phyloP scores from a whole-genome alignment of 2,329 filamentous ascomycete species.

The Alternaria panax region DNA sequence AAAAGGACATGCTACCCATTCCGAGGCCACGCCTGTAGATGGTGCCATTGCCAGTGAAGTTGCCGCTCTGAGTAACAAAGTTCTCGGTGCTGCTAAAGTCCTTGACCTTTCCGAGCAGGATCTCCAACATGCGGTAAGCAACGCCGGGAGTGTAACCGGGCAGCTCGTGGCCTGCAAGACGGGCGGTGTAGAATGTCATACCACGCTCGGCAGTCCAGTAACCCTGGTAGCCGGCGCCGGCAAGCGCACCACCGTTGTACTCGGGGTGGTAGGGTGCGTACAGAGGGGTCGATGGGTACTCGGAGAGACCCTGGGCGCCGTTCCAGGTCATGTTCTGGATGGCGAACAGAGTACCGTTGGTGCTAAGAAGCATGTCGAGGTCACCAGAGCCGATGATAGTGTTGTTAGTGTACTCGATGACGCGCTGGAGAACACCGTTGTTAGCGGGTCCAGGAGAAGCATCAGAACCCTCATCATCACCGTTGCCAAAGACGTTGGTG shows the following conservation, averaged over 20 bases:
- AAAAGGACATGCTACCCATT: neutral
- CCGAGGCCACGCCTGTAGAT: slow-evolving; percentile 29
- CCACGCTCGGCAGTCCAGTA: slow-evolving; percentile 54
- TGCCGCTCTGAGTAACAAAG: slow-evolving; percentile 48
- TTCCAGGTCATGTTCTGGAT: slow-evolving; percentile 65
- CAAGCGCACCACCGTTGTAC: slow-evolving; percentile 50
- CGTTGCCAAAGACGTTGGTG: slow-evolving; percentile 53
- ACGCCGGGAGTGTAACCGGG: slow-evolving; percentile 55
- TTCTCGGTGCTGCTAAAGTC: slow-evolving; percentile 45
- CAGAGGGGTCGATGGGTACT: slow-evolving; percentile 51
- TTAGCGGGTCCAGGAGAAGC: slow-evolving; percentile 50
- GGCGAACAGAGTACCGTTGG: slow-evolving; percentile 61
- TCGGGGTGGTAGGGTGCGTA: slow-evolving; percentile 56
- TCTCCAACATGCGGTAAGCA: slow-evolving; percentile 53
- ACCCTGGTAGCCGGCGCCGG: slow-evolving; percentile 53
- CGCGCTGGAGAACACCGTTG: slow-evolving; percentile 54
- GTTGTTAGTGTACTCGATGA: slow-evolving; percentile 62
- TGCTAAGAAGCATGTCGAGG: slow-evolving; percentile 58
- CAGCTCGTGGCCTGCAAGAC: slow-evolving; percentile 53
- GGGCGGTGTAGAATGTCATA: slow-evolving; percentile 55
- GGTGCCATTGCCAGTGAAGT: slow-evolving; percentile 39
- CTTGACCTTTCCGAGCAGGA: slow-evolving; percentile 51
- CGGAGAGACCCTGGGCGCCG: slow-evolving; percentile 56
- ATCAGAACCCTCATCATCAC: slow-evolving; percentile 41
- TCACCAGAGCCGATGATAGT: slow-evolving; percentile 59